These are phyloP conservation scores for Sistotremastrum suecicum DNA, from an alignment of 768 basidiomycete genomes.

Conservation along the genomic window DNA sequence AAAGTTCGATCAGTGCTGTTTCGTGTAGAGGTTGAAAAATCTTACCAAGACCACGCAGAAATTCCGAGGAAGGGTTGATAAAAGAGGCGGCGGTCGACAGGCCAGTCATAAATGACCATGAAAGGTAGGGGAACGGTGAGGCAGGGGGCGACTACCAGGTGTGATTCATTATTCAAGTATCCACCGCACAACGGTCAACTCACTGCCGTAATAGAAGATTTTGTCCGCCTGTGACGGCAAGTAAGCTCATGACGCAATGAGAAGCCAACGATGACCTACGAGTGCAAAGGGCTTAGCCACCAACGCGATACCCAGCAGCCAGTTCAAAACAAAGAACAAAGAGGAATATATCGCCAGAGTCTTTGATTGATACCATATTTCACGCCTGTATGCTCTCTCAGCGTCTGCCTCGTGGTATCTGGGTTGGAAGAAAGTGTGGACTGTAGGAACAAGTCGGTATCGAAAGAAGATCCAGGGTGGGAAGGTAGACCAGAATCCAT, in stretches of 20 bases:
- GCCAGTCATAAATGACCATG: constrained; percentile 62
- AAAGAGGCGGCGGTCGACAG: constrained; percentile 37
- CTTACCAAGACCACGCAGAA: constrained; percentile 54
- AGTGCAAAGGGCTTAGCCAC: constrained; percentile 28
- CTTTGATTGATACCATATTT: constrained; percentile 56
- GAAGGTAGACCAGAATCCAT: constrained; percentile 22
- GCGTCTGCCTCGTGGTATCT: constrained; percentile 47
- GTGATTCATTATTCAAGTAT: not conserved
- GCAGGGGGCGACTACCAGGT: constrained; percentile 34
- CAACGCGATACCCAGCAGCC: constrained; percentile 47
- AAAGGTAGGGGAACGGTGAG: constrained; percentile 48
- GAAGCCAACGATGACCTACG: not conserved
- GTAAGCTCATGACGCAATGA: too few species aligned
- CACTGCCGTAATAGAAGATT: constrained; percentile 43
- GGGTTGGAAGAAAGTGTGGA: constrained; percentile 44
- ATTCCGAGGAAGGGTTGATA: constrained; percentile 50
- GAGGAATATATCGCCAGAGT: constrained; percentile 49
- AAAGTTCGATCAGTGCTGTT: constrained; percentile 5
- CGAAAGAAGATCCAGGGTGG: constrained; percentile 30
- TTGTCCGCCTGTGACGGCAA: constrained; percentile 26
- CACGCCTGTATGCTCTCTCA: constrained; percentile 38
- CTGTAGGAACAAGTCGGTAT: constrained; percentile 41
- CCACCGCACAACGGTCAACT: constrained; percentile 11
- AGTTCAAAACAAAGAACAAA: constrained; percentile 52
- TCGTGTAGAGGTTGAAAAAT: constrained; percentile 29